phyloP scores from a whole-genome alignment of 1,284 basidiomycete species.

The Puccinia coronata region DNA sequence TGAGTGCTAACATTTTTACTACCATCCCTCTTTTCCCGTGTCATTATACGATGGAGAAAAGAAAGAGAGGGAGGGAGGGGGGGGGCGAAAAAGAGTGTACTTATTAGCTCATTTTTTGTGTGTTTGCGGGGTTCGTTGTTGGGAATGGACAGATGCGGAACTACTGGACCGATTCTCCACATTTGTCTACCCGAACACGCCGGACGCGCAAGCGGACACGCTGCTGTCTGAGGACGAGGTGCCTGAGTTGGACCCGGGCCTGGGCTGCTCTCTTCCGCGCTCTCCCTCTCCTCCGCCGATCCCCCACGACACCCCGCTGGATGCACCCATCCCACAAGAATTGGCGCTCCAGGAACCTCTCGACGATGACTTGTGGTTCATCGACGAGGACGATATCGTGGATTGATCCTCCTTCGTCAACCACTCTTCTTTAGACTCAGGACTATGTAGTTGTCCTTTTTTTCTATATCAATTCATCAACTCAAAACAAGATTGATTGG shows the following conservation, averaged over 20 bases:
- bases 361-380: constrained; percentile 20
- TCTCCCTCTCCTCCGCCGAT: neutral
- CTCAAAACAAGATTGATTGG: too few relatives aligned
- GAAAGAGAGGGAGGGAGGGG: too few relatives aligned
- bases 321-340: too few relatives aligned
- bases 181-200: neutral
- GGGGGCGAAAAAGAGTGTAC: too few relatives aligned
- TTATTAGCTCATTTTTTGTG: neutral
- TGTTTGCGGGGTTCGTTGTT: neutral
- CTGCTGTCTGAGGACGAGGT: neutral
- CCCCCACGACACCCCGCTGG: neutral
- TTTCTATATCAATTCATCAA: neutral
- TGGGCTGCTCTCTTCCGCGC: neutral
- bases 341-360: neutral
- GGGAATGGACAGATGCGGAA: neutral
- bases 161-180: neutral
- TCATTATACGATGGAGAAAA: neutral
- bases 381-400: constrained; percentile 34
- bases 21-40: neutral
- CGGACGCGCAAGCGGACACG: neutral
- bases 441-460: neutral
- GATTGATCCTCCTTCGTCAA: neutral
- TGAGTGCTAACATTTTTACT: neutral
- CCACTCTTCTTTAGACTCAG: neutral
- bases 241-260: too few relatives aligned